Base-by-base conservation (phyloP, 768 basidiomycete genomes). In the Tricholoma terreum region DNA sequence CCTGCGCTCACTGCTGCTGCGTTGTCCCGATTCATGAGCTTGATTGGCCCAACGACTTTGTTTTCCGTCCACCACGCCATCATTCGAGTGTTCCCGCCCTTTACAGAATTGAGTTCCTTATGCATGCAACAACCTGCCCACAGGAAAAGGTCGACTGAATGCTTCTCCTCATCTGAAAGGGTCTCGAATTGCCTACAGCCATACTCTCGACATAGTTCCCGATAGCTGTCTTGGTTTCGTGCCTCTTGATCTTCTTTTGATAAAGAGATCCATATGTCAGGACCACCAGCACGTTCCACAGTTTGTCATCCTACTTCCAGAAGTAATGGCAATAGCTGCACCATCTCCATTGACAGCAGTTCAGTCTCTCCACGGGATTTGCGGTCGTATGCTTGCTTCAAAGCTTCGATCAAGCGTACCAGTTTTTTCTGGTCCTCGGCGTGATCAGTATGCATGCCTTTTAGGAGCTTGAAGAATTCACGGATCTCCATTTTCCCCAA, bases 81-180 rank as follows among this genome's bases (percentile, higher is more conserved):
- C 63, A 69, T 64, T 15, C 15, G 48, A 15, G 24, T 4, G 15
- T 60, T 58, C 0, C 69, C 67, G 1, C 65, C 68, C 45, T 68
- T 67, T 2, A 71, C 55, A 0, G 66, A 34, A 22, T 73, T 73
- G 49, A 71, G 46, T 40, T 70, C 69, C 58, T 70, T 70, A 9
- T 50, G 48, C 48, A 55, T 55, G 42, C 54, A 48, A 10, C 43
- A 54, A 8, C 53, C 53, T 4, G 57, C 71, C 61, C 66, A 66
- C 10, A 71, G 51, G 49, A 71, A 69, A 6, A 65, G 53, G 21
- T 61, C 24, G 1, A 55, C 8, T 5, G 17, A 24, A 7, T 27
- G 45, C 33, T 49, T 5, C 10, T 55, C 54, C 4, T 19, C 46
- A 4, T 14, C 22, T 1, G 33, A 22, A 11, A 48, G 43, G 3